Evolutionary conservation across 129 eudicot genomes (phyloP), one percentile per base, ranked within the genome.

Genomic region (Ambrosia trifida): DNA sequence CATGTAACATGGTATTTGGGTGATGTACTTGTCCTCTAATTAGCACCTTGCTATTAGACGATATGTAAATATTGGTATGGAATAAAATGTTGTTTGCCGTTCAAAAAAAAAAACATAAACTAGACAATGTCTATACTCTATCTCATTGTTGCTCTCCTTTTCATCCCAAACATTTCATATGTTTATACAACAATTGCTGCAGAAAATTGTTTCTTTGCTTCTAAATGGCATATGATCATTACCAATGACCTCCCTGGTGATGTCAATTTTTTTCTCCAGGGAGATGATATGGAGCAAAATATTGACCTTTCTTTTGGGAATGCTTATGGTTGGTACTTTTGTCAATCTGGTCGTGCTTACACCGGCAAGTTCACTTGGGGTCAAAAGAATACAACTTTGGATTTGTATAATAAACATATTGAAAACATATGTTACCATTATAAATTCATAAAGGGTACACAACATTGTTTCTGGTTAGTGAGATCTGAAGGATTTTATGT

Each of bases 381-480:
- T 59, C 31, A 18, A 31, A 59, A 12, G 41, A 59, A 59, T 30
- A 17, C 7, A 31, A 59, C 41, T 59, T 11, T 59, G 41, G 17
- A 31, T 59, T 30, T 59, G 41, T 59, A 59, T 31, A 12, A 59
- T 31, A 59, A 31, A 3, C 64, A 31, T 31, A 59, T 59, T 11
- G 31, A 59, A 3, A 59, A 13, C 2, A 4, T 31, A 8, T 59
- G 64, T 31, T 30, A 4, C 19, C 41, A 2, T 4, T 59, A 59
- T 59, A 14, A 1, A 5, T 59, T 59, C 33, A 11, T 17, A 59
- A 30, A 2, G 0, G 64, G 64, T 59, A 59, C 19, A 16, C 1
- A 11, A 59, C 64, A 59, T 59, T 59, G 64, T 30, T 59, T 30
- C 17, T 59, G 64, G 64, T 59, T 59, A 31, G 3, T 59, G 1